These are phyloP conservation scores for Guyanaporus albipodus DNA, from an alignment of 768 basidiomycete genomes.

Conservation along the genomic window DNA sequence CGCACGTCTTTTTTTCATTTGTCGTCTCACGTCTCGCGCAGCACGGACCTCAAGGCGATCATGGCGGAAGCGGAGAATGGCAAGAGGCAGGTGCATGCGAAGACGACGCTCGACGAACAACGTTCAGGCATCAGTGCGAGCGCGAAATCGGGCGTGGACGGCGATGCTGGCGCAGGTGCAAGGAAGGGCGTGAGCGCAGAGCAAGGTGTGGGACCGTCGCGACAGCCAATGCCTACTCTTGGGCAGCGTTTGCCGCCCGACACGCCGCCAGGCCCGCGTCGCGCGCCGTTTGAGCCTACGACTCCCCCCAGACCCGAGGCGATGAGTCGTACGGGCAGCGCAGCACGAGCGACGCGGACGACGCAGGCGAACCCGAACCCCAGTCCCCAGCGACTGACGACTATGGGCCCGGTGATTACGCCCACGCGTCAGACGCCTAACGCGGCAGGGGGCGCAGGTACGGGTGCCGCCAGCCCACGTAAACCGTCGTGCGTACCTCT, in stretches of 20 bases:
- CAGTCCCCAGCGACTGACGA: constrained; percentile 31
- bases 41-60: constrained; percentile 79
- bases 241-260: constrained; percentile 8
- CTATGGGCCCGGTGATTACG: constrained; percentile 60
- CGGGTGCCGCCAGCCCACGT: constrained; percentile 27
- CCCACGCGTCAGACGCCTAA: constrained; percentile 47
- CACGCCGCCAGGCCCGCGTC: constrained; percentile 6
- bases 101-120: neutral
- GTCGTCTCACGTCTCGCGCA: constrained; percentile 30
- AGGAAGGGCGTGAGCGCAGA: neutral
- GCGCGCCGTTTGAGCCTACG: constrained; percentile 5
- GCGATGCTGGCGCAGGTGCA: neutral
- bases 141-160: neutral
- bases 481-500: constrained; percentile 46
- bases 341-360: constrained; percentile 17
- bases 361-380: constrained; percentile 21
- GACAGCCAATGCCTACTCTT: neutral
- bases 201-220: neutral
- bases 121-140: neutral
- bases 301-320: constrained; percentile 4
- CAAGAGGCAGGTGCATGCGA: constrained; percentile 11
- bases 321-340: neutral
- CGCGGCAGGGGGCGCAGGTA: constrained; percentile 24
- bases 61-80: constrained; percentile 71
- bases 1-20: constrained; percentile 12